A percentile compares a stretch with the other conserved stretches of the same genome.
Evolutionary conservation across 2,329 filamentous ascomycete genomes (phyloP).

Genomic region (Sporothrix curviconia): DNA sequence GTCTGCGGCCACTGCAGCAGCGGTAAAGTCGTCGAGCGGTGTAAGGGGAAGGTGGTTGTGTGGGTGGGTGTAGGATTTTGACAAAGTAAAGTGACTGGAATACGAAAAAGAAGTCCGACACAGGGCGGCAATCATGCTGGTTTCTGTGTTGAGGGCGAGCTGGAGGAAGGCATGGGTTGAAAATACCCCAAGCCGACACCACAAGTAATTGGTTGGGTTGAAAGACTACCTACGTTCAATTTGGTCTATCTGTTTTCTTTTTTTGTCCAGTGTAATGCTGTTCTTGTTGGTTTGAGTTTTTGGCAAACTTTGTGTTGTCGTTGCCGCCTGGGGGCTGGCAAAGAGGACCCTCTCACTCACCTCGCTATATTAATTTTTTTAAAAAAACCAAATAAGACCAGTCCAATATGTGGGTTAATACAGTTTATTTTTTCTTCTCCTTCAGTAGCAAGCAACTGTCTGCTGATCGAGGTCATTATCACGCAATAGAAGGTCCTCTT

Average conservation of each 20-base stretch:
- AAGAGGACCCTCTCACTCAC: not conserved
- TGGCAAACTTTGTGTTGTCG: not conserved
- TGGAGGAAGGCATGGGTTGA: no score
- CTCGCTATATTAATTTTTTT: slow-evolving; percentile 1
- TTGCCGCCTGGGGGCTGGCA: not conserved
- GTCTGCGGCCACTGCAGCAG: slow-evolving; percentile 27
- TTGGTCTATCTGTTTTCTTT: no score
- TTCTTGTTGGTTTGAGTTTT: no score
- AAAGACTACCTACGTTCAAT: no score
- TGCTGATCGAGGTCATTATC: not conserved
- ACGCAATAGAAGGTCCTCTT: not conserved
- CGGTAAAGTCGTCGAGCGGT: not conserved
- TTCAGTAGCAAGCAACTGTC: not conserved
- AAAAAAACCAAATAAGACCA: slow-evolving; percentile 1
- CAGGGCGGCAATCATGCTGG: no score
- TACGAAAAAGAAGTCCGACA: not conserved
- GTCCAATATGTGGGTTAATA: not conserved
- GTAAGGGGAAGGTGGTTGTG: not conserved
- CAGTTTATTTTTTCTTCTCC: not conserved
- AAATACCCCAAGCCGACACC: no score
- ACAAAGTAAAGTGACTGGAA: not conserved
- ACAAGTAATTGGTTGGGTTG: no score
- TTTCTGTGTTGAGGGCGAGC: no score
- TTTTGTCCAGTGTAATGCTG: no score
- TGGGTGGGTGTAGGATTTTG: not conserved